phyloP scores from a whole-genome alignment of 2,329 filamentous ascomycete species.

The Fusarium sp. region DNA sequence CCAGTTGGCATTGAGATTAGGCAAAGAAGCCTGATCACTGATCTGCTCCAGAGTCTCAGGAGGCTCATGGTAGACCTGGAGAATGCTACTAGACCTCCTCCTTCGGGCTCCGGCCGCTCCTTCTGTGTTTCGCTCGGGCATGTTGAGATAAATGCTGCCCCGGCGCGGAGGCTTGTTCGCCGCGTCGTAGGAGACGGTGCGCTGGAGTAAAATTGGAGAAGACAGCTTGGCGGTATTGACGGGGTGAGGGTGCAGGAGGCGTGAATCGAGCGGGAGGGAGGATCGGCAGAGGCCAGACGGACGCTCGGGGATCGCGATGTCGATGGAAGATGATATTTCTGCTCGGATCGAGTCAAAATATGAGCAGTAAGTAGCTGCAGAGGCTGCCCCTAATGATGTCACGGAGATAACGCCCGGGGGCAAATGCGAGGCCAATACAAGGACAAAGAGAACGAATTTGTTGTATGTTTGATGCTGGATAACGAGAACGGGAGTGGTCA shows the following conservation, averaged over 20 bases:
- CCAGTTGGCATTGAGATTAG: slow-evolving; percentile 98
- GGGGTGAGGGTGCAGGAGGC: slow-evolving; percentile 42
- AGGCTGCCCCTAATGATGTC: slow-evolving; percentile 50
- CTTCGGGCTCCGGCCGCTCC: slow-evolving; percentile 73
- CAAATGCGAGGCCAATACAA: slow-evolving; percentile 42
- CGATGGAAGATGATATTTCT: slow-evolving; percentile 26
- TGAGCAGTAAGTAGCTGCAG: slow-evolving; percentile 32
- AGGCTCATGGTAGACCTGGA: slow-evolving; percentile 93
- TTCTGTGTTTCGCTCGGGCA: slow-evolving; percentile 66
- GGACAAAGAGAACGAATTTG: slow-evolving; percentile 36
- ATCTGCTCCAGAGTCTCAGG: slow-evolving; percentile 97
- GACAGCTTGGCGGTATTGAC: slow-evolving; percentile 94
- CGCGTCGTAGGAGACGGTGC: slow-evolving; percentile 92
- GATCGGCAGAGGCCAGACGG: slow-evolving; percentile 26
- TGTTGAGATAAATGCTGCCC: slow-evolving; percentile 70
- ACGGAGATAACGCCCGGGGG: slow-evolving; percentile 42
- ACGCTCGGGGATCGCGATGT: slow-evolving; percentile 27
- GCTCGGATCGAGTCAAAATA: slow-evolving; percentile 23
- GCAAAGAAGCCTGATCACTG: slow-evolving; percentile 93
- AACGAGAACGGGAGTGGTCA: slow-evolving; percentile 32
- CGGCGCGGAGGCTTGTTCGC: slow-evolving; percentile 77
- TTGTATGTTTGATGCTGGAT: slow-evolving; percentile 38
- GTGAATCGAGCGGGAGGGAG: slow-evolving; percentile 23
- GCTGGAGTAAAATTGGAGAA: slow-evolving; percentile 87
- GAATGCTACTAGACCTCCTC: slow-evolving; percentile 95